Percentiles rank a stretch among this genome's conserved stretches.
Evolutionary conservation across 495 filamentous ascomycete species (phyloP).

Genomic region (Aspergillus incahuasiensis): DNA sequence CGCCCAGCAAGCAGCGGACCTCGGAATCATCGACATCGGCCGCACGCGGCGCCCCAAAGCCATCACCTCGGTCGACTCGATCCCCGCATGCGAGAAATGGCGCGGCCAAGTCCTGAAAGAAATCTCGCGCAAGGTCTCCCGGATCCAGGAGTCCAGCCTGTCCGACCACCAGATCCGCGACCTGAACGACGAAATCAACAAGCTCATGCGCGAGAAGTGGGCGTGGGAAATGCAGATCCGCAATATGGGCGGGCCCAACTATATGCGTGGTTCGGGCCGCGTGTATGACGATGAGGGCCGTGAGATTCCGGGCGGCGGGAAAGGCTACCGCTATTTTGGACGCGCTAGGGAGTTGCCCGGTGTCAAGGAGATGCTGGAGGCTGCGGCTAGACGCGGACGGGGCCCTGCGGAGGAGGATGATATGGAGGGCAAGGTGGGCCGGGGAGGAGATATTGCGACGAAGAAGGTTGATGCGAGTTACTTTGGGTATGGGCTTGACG

Average conservation of each 20-base stretch:
- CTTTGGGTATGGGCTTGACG: slow-evolving; percentile 90
- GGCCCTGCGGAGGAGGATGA: slow-evolving; percentile 60
- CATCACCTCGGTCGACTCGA: slow-evolving; percentile 77
- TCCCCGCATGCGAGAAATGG: slow-evolving; percentile 95
- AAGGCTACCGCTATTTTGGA: slow-evolving; percentile 90
- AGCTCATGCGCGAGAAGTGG: slow-evolving; percentile 96
- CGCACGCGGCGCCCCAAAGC: slow-evolving; percentile 83
- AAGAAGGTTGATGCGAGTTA: slow-evolving; percentile 89
- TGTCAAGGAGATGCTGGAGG: slow-evolving; percentile 95
- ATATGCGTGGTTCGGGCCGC: slow-evolving; percentile 83
- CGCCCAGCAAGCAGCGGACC: slow-evolving; percentile 91
- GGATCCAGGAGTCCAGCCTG: slow-evolving; percentile 84
- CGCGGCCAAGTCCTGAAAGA: slow-evolving; percentile 96
- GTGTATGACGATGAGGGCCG: slow-evolving; percentile 89
- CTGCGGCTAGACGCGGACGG: slow-evolving; percentile 47
- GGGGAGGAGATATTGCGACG: slow-evolving; percentile 62
- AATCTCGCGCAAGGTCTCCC: slow-evolving; percentile 90
- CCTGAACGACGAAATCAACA: slow-evolving; percentile 99
- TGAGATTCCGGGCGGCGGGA: slow-evolving; percentile 85
- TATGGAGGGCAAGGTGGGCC: slow-evolving; percentile 48
- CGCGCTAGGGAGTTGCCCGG: slow-evolving; percentile 86
- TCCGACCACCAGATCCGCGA: slow-evolving; percentile 97
- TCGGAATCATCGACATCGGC: slow-evolving; percentile 93
- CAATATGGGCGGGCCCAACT: slow-evolving; percentile 91
- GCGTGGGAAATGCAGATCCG: slow-evolving; percentile 98